These are phyloP conservation scores for Fusarium brachygibbosum DNA, from an alignment of 2,329 filamentous ascomycete genomes.

Conservation along the genomic window DNA sequence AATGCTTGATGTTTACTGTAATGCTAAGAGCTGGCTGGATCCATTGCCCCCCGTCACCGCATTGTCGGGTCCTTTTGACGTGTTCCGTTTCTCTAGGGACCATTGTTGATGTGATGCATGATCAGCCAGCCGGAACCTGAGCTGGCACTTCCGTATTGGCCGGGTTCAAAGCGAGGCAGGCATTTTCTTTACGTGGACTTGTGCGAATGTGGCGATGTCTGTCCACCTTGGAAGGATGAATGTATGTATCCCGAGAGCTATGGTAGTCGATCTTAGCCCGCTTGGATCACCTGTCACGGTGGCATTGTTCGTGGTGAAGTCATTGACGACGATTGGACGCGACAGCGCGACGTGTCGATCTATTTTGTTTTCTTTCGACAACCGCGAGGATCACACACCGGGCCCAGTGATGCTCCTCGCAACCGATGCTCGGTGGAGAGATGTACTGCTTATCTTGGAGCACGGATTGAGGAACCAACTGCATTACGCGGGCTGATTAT, in stretches of 20 bases:
- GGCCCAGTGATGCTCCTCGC: conserved; percentile 24
- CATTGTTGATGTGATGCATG: conserved; percentile 27
- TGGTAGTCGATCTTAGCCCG: conserved; percentile 43
- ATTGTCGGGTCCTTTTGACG: conserved; percentile 35
- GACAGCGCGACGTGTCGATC: conserved; percentile 35
- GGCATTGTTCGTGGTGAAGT: conserved; percentile 36
- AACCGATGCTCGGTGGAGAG: conserved; percentile 24
- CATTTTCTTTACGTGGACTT: conserved; percentile 33
- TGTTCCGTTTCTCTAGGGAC: conserved; percentile 29
- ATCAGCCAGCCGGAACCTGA: conserved; percentile 34
- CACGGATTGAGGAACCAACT: conserved; percentile 17
- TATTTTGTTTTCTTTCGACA: conserved; percentile 41
- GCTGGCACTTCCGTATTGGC: conserved; percentile 37
- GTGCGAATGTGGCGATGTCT: conserved; percentile 46
- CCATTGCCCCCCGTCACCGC: conserved; percentile 26
- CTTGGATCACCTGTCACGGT: conserved; percentile 39
- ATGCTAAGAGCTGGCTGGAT: conserved; percentile 10
- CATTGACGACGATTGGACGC: conserved; percentile 26
- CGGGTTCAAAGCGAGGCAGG: conserved; percentile 11
- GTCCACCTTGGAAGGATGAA: conserved; percentile 28
- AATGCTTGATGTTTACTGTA: background rate
- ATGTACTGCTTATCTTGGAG: conserved; percentile 26
- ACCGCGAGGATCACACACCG: conserved; percentile 7
- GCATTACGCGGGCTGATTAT: conserved; percentile 13
- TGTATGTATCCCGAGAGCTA: conserved; percentile 29